A percentile compares a stretch with the other conserved stretches of the same genome.
phyloP scores from a whole-genome alignment of 2,329 filamentous ascomycete genomes.

The Alternaria rosae region DNA sequence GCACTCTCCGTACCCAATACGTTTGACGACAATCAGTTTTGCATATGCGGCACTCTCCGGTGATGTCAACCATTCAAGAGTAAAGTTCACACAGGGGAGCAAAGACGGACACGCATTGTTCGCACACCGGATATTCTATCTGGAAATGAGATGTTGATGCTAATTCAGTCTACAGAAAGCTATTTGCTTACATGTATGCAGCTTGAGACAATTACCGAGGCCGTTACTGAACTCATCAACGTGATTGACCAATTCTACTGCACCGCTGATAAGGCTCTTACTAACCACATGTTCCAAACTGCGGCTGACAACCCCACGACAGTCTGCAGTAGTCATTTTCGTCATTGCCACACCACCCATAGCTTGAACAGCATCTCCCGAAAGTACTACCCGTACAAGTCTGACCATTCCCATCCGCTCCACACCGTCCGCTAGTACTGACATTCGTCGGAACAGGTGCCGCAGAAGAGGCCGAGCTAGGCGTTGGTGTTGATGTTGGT shows the following conservation, averaged over 20 bases:
- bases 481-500: conserved; percentile 20
- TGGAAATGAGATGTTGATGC: neutral
- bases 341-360: conserved; percentile 34
- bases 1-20: neutral
- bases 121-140: neutral
- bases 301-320: conserved; percentile 29
- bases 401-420: conserved; percentile 28
- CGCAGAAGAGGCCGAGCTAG: conserved; percentile 20
- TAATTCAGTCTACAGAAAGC: neutral
- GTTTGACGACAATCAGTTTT: neutral
- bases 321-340: conserved; percentile 30
- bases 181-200: neutral
- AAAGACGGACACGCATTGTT: neutral
- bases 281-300: conserved; percentile 30
- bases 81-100: neutral
- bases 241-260: neutral
- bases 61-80: neutral
- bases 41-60: neutral
- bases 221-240: neutral
- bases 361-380: conserved; percentile 37
- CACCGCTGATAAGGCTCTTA: neutral
- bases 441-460: conserved; percentile 30
- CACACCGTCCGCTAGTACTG: conserved; percentile 38
- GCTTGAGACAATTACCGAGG: neutral
- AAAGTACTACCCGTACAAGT: conserved; percentile 33